phyloP scores from a whole-genome alignment of 768 basidiomycete genomes.

The Russula virescens region DNA sequence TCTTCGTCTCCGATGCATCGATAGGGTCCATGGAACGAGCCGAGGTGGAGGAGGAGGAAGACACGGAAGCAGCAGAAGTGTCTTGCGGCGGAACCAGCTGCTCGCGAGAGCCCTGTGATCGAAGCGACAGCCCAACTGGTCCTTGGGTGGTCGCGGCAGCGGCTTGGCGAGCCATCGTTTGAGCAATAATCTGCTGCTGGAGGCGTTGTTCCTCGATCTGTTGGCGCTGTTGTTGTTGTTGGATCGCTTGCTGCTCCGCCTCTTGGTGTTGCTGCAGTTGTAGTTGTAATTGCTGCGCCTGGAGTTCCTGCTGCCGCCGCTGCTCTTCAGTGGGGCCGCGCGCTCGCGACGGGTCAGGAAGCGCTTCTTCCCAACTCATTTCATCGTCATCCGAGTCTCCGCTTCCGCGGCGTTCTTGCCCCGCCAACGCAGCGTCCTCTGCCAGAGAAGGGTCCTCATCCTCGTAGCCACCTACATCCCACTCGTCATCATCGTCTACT shows the following conservation, averaged over 20 bases:
- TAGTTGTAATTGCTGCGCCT: constrained; percentile 24
- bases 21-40: constrained; percentile 53
- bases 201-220: constrained; percentile 26
- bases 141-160: constrained; percentile 19
- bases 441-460: constrained; percentile 63
- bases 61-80: constrained; percentile 26
- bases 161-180: constrained; percentile 15
- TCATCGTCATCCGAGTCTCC: constrained; percentile 74
- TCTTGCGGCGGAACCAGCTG: constrained; percentile 33
- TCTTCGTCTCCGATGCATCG: constrained; percentile 65
- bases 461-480: constrained; percentile 63
- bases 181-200: constrained; percentile 21
- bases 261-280: constrained; percentile 26
- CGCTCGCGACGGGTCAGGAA: constrained; percentile 46
- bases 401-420: constrained; percentile 30
- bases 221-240: constrained; percentile 29
- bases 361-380: constrained; percentile 81
- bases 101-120: constrained; percentile 45
- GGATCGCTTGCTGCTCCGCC: constrained; percentile 29
- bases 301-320: constrained; percentile 31
- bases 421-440: constrained; percentile 46
- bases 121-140: constrained; percentile 32
- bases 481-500: constrained; percentile 50
- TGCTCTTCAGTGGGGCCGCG: constrained; percentile 29
- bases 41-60: constrained; percentile 29